Conservation (phyloP, 192 early-diverging fungal species). For the Podila clonocystis region DNA sequence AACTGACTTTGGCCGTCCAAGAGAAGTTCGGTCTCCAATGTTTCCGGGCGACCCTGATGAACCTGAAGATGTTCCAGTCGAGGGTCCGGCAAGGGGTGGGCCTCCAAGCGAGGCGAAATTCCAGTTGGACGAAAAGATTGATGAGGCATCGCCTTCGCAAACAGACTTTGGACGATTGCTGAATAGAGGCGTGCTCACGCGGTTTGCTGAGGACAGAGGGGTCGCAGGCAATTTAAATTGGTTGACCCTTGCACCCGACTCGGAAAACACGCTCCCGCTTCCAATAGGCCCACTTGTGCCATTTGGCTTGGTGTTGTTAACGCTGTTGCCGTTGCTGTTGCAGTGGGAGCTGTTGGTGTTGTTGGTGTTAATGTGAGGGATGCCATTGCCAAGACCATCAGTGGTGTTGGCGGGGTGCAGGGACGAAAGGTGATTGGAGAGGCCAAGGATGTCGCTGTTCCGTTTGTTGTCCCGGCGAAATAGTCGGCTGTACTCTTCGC, state of each 20-base stretch:
- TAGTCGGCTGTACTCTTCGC: conserved; percentile 55
- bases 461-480: conserved; percentile 44
- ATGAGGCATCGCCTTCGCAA: conserved; percentile 38
- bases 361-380: conserved; percentile 1
- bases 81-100: conserved; percentile 15
- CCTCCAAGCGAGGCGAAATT: conserved; percentile 41
- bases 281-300: conserved; percentile 3
- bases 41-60: conserved; percentile 35
- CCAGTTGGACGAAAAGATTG: conserved; percentile 46
- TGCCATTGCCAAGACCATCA: conserved; percentile 1
- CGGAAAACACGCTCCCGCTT: conserved; percentile 8
- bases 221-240: background rate
- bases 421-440: conserved; percentile 2
- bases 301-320: background rate
- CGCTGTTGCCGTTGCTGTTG: conserved; percentile 16
- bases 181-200: conserved; percentile 9
- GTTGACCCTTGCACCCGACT: background rate
- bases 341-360: conserved; percentile 28
- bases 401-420: background rate
- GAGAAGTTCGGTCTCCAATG: conserved; percentile 41
- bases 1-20: conserved; percentile 57
- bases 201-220: background rate
- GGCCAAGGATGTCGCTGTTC: conserved; percentile 45
- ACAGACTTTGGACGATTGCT: conserved; percentile 44
- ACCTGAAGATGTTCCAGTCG: background rate